Evolutionary conservation across 1,284 basidiomycete genomes (phyloP), one percentile per base, ranked within the genome.

Genomic region (Somion occarium): DNA sequence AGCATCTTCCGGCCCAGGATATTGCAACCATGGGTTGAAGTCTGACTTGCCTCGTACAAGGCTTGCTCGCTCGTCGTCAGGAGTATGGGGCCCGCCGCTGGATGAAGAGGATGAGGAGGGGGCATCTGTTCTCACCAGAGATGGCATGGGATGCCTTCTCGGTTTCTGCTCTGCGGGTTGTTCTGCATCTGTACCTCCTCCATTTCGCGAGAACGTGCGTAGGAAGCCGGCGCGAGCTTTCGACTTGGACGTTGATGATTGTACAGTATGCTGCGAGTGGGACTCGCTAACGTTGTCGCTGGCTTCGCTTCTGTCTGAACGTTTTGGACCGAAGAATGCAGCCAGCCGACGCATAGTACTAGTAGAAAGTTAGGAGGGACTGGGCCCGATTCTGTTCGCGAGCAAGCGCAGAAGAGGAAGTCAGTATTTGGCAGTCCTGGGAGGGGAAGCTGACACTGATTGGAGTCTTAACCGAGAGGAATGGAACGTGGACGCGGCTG

Each of bases 41-140:
- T 15, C 24, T 12, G 38, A 19, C 23, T 42, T 23, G 26, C 7
- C 62, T 54, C 66, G 63, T 55, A 70, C 61, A 52, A 71, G 61
- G 55, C 65, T 70, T 57, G 66, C 63, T 39, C 70, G 67, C 54
- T 85, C 82, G 58, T 85, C 76, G 56, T 74, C 82, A 34, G 83
- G 82, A 7, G 85, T 85, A 52, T 74, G 76, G 38, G 82, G 69
- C 50, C 77, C 79, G 43, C 76, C 73, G 13, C 79, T 82, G 49
- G 78, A 80, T 44, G 74, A 77, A 1, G 83, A 85, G 7, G 84
- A 81, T 19, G 78, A 78, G 12, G 83, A 75, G 55, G 62, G 61
- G 3, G 57, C 60, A 48, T 55, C 53, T 11, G 54, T 46, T 56
- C 52, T 59, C 50, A 57, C 41, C 42, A 59, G 49, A 18, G 58